Evolutionary conservation across 192 early-diverging fungal genomes (phyloP), one percentile per base, ranked within the genome.

Genomic region (Coemansia sp.): DNA sequence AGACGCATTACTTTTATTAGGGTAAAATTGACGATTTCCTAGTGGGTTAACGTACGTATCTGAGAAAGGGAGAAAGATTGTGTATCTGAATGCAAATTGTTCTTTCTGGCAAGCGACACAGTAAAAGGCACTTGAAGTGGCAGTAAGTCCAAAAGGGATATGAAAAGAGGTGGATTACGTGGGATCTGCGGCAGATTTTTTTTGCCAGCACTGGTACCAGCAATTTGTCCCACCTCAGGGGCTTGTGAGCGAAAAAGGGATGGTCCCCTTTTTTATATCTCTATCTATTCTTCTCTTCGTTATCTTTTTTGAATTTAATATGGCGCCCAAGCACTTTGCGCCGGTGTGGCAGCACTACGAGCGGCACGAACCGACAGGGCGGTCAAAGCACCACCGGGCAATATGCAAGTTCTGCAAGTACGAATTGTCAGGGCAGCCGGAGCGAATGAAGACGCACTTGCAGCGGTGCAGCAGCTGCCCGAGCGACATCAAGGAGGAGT

Each of bases 271-370:
- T 65, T 43, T 44, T 11, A 36, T 57, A 22, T 33, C 32, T 53
- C 53, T 65, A 41, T 46, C 29, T 40, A 50, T 34, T 27, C 37
- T 38, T 58, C 38, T 18, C n/a, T 21, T 65, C 6, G 26, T 39
- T n/a, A 22, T 27, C 24, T 36, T 18, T 39, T 40, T 50, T 34
- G 29, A 37, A 50, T 10, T 35, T 48, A 38, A 4, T 18, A 79
- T 79, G 76, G 76, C 76, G 34, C 76, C 76, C 27, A 79, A 79
- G 46, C 76, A 79, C 76, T 79, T 79, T 79, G 76, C 76, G 17
- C 67, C 65, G 8, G 76, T 79, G 9, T 79, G 76, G 76, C 65
- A 79, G 36, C 67, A 79, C 67, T 79, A 69, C 60, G 70, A 79
- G 66, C 69, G 76, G 37, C 69, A 73, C 11, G 76, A 79, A 41